A percentile compares a stretch with the other conserved stretches of the same genome.
These are phyloP conservation scores for Jaltomata sinuosa DNA, from an alignment of 257 asterid genomes.

Conservation along the genomic window DNA sequence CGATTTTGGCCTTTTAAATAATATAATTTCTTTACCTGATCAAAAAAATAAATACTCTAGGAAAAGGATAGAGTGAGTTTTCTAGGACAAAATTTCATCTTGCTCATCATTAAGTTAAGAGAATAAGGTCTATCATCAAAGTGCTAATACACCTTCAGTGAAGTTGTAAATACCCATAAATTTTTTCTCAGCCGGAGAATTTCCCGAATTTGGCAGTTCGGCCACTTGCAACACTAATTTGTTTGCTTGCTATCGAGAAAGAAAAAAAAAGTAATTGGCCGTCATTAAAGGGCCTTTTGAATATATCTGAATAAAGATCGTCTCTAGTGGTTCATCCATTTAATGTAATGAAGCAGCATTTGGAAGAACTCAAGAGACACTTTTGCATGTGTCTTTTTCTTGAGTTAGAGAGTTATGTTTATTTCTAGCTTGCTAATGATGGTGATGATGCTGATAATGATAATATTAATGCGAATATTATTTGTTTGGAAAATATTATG, in stretches of 20 bases:
- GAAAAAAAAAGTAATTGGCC: not conserved
- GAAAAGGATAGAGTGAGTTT: not conserved
- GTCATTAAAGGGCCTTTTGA: not conserved
- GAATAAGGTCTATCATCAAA: not conserved
- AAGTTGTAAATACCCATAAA: not conserved
- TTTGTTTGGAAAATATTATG: not conserved
- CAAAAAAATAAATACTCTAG: not conserved
- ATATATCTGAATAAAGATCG: not conserved
- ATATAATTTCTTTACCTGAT: not conserved
- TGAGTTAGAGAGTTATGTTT: not conserved
- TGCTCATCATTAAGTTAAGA: not conserved
- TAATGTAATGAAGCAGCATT: not conserved
- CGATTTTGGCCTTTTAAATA: not conserved
- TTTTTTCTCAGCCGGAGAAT: not conserved
- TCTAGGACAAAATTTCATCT: not conserved
- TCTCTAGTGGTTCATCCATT: conserved; percentile 1
- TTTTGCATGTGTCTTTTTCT: not conserved
- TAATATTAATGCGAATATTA: not conserved
- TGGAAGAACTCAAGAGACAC: not conserved
- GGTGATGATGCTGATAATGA: not conserved
- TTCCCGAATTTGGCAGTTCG: not conserved
- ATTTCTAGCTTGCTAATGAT: not conserved
- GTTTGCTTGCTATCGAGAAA: not conserved
- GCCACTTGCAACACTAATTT: not conserved
- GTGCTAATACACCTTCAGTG: not conserved